Evolutionary conservation across 805 yeast genomes (phyloP).

Genomic region (Clavispora santaluciae): DNA sequence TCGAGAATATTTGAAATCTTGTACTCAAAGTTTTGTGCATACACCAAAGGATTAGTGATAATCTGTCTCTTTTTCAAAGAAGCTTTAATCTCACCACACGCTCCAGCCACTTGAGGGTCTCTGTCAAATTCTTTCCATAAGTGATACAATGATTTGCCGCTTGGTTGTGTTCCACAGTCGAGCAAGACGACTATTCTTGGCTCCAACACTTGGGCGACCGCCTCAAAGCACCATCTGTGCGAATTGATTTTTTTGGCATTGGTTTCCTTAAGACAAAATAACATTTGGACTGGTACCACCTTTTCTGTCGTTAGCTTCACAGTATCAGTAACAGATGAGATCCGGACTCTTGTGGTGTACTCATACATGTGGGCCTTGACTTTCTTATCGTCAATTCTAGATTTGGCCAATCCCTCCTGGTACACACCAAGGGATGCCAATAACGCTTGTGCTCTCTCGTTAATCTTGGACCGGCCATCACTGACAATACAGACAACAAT

Average conservation of each 20-base stretch:
- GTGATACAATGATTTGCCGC: slow-evolving; percentile 50
- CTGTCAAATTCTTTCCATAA: slow-evolving; percentile 61
- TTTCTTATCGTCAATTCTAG: slow-evolving; percentile 52
- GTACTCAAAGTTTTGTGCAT: slow-evolving; percentile 63
- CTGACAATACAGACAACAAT: slow-evolving; percentile 58
- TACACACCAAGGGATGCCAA: slow-evolving; percentile 62
- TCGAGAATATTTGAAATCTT: slow-evolving; percentile 64
- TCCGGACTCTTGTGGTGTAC: slow-evolving; percentile 57
- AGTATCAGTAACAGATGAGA: slow-evolving; percentile 47
- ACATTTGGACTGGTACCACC: slow-evolving; percentile 58
- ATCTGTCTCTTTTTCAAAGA: slow-evolving; percentile 44
- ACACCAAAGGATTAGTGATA: slow-evolving; percentile 56
- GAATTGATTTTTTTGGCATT: slow-evolving; percentile 64
- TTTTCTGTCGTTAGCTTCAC: slow-evolving; percentile 48
- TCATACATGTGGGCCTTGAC: slow-evolving; percentile 65
- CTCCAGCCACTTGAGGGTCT: slow-evolving; percentile 60
- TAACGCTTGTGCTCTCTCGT: slow-evolving; percentile 57
- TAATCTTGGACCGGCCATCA: slow-evolving; percentile 64
- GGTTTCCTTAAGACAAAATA: slow-evolving; percentile 57
- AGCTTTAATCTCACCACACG: slow-evolving; percentile 69
- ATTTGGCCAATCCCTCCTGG: slow-evolving; percentile 62
- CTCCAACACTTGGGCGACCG: slow-evolving; percentile 50
- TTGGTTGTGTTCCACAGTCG: slow-evolving; percentile 65
- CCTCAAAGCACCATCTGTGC: slow-evolving; percentile 68
- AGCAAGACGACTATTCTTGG: slow-evolving; percentile 55